phyloP scores from a whole-genome alignment of 192 early-diverging fungal genomes.

The Umbelopsis vinacea region DNA sequence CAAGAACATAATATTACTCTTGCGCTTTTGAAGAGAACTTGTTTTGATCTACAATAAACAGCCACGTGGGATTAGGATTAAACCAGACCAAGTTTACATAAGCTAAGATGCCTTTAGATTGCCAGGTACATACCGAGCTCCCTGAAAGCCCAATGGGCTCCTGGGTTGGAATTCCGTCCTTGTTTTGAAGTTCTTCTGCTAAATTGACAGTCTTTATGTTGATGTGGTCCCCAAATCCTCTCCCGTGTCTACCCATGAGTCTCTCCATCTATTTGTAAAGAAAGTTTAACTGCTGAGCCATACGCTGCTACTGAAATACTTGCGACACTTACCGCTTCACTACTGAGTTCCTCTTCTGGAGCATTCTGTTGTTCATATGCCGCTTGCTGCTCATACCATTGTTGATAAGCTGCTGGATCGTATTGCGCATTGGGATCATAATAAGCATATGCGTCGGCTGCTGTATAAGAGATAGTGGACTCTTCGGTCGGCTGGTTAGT shows the following conservation, averaged over 20 bases:
- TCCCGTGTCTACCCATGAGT: constrained; percentile 32
- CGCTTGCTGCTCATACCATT: constrained; percentile 26
- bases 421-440: constrained; percentile 40
- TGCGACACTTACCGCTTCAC: background rate
- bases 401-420: constrained; percentile 33
- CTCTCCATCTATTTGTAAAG: constrained; percentile 4
- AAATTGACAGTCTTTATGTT: constrained; percentile 37
- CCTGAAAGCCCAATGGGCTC: constrained; percentile 3
- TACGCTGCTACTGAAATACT: background rate
- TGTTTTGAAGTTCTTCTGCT: constrained; percentile 31
- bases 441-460: constrained; percentile 25
- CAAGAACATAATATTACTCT: constrained; percentile 80
- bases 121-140: background rate
- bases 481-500: background rate
- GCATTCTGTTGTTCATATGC: constrained; percentile 18
- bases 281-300: background rate
- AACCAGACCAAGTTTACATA: constrained; percentile 7
- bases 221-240: constrained; percentile 21
- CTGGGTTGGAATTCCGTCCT: constrained; percentile 31
- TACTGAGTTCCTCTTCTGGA: background rate
- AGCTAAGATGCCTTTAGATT: background rate
- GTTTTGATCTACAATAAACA: constrained; percentile 43
- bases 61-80: background rate
- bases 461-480: constrained; percentile 5
- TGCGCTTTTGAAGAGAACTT: constrained; percentile 64